These are phyloP conservation scores for Saccharomyces hybrid DNA, from an alignment of 1,139 yeast species.

Conservation along the genomic window DNA sequence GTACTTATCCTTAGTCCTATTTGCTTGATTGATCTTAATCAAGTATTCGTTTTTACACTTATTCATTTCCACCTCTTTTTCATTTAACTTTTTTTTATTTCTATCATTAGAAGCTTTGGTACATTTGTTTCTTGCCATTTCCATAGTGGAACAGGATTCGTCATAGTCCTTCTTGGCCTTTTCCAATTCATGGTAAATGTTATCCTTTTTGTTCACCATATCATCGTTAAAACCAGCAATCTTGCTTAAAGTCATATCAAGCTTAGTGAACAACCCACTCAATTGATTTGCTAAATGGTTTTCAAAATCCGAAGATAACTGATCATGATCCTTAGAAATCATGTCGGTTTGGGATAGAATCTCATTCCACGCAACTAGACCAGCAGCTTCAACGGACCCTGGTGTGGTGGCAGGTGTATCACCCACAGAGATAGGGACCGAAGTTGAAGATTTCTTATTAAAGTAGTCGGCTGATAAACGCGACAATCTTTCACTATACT, in stretches of 20 bases:
- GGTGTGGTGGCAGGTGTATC: conserved; percentile 88
- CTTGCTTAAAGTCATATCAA: conserved; percentile 47
- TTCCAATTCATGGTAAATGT: conserved; percentile 55
- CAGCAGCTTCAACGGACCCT: conserved; percentile 86
- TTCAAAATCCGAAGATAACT: conserved; percentile 56
- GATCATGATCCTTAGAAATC: conserved; percentile 59
- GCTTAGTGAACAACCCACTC: conserved; percentile 44
- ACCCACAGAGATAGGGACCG: conserved; percentile 76
- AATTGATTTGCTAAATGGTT: conserved; percentile 59
- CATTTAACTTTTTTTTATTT: conserved; percentile 48
- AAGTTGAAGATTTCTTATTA: conserved; percentile 63
- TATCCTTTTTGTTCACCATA: conserved; percentile 49
- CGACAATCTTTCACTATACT: conserved; percentile 63
- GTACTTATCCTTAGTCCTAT: conserved; percentile 85
- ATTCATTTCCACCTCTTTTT: conserved; percentile 75
- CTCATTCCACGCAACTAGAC: conserved; percentile 92
- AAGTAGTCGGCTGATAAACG: conserved; percentile 62
- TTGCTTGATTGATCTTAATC: conserved; percentile 73
- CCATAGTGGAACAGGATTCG: conserved; percentile 71
- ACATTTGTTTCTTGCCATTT: conserved; percentile 68
- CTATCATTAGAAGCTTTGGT: conserved; percentile 46
- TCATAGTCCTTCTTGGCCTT: conserved; percentile 74
- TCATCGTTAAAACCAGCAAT: conserved; percentile 55
- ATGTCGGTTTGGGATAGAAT: conserved; percentile 78
- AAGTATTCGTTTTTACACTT: conserved; percentile 75